Conservation (phyloP, 352 stramenopile genomes). For the Nothophytophthora sp. region DNA sequence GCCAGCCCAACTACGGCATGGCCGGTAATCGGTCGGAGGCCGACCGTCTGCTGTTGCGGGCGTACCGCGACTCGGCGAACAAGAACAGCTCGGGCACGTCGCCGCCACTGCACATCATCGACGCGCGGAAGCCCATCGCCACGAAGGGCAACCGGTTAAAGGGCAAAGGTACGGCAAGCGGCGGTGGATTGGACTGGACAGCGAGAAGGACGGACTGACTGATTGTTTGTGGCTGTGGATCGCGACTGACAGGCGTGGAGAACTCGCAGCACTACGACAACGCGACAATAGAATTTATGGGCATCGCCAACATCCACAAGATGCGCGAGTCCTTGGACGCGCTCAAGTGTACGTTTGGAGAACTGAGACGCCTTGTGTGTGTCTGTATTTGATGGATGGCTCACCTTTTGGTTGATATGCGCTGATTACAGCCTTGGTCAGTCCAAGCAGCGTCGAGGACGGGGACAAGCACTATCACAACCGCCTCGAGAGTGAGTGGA, state of each 20-base stretch:
- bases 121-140: conserved; percentile 79
- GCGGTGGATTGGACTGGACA: background rate
- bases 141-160: conserved; percentile 84
- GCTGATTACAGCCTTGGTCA: conserved; percentile 61
- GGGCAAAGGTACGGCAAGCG: conserved; percentile 63
- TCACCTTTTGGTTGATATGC: conserved; percentile 7
- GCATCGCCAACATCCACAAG: conserved; percentile 99
- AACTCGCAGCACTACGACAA: conserved; percentile 97
- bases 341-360: conserved; percentile 61
- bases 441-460: conserved; percentile 80
- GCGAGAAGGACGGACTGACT: conserved; percentile 4
- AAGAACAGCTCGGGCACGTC: conserved; percentile 71
- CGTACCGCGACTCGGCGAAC: conserved; percentile 85
- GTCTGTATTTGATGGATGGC: background rate
- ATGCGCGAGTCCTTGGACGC: conserved; percentile 95
- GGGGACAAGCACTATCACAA: conserved; percentile 90
- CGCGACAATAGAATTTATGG: conserved; percentile 96
- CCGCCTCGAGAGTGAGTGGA: conserved; percentile 74
- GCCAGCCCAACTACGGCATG: conserved; percentile 97
- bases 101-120: conserved; percentile 83
- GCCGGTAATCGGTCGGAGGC: conserved; percentile 91
- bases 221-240: conserved; percentile 7
- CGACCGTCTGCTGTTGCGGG: conserved; percentile 91
- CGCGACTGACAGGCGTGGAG: conserved; percentile 95
- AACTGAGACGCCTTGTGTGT: too few relatives aligned